Conservation (phyloP, 1,139 yeast species). For the Yamadazyma membranifaciens region DNA sequence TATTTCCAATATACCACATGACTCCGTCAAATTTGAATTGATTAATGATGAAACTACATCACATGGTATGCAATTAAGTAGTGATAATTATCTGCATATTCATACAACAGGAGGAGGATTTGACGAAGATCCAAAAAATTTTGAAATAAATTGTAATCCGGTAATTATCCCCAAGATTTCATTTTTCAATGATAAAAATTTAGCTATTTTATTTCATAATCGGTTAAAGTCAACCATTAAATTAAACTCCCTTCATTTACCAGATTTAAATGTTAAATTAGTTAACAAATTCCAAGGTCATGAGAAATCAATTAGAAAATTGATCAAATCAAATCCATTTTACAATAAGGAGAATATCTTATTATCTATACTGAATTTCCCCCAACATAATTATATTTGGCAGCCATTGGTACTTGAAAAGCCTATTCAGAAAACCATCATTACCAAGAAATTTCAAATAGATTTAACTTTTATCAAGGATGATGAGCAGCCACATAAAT, state of each 20-base stretch:
- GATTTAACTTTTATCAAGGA: constrained; percentile 15
- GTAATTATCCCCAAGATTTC: constrained; percentile 23
- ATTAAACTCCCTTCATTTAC: constrained; percentile 22
- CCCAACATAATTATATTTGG: constrained; percentile 68
- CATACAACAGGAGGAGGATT: background rate
- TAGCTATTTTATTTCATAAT: constrained; percentile 35
- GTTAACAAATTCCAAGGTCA: constrained; percentile 75
- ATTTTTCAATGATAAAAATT: constrained; percentile 13
- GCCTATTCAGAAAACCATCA: constrained; percentile 21
- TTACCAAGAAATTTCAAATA: constrained; percentile 37
- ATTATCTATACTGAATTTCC: constrained; percentile 41
- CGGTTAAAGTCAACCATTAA: constrained; percentile 37
- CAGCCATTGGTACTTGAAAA: constrained; percentile 37
- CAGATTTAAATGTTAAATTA: constrained; percentile 19
- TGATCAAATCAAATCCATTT: constrained; percentile 55
- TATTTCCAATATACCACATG: constrained; percentile 49
- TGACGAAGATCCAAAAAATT: constrained; percentile 7
- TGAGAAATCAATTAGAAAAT: constrained; percentile 67
- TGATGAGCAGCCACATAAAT: constrained; percentile 1
- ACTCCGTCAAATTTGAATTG: constrained; percentile 20
- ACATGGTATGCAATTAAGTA: constrained; percentile 9
- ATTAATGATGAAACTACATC: constrained; percentile 11
- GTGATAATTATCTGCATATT: constrained; percentile 11
- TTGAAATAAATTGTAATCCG: constrained; percentile 22
- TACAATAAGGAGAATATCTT: constrained; percentile 25